Conservation (phyloP, 176 grass and related monocot species). For the Juncus inflexus region DNA sequence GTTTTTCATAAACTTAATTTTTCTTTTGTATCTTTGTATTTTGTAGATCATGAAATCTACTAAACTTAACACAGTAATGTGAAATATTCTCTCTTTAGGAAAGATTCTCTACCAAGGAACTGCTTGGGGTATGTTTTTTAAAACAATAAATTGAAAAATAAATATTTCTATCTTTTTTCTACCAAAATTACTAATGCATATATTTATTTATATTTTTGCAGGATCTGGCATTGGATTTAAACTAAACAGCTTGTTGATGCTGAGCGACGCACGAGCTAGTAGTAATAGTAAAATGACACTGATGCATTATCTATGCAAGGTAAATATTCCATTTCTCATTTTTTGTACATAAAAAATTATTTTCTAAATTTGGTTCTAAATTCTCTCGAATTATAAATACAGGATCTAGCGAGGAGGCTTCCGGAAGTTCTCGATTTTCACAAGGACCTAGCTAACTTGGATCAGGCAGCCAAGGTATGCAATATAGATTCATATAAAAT, state of each 20-base stretch:
- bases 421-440: slow-evolving; percentile 92
- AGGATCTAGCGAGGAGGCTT: slow-evolving; percentile 92
- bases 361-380: background rate
- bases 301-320: slow-evolving; percentile 99
- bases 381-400: background rate
- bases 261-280: slow-evolving; percentile 84
- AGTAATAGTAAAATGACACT: slow-evolving; percentile 93
- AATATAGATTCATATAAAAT: slow-evolving; percentile 18
- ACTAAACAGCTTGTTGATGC: slow-evolving; percentile 95
- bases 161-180: background rate
- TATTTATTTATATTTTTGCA: slow-evolving; percentile 30
- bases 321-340: slow-evolving; percentile 26
- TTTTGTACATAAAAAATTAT: slow-evolving; percentile 2
- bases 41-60: slow-evolving; percentile 81
- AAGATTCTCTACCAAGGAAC: slow-evolving; percentile 99
- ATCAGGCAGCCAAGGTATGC: slow-evolving; percentile 75
- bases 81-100: slow-evolving; percentile 96
- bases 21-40: slow-evolving; percentile 25
- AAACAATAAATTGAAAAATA: slow-evolving; percentile 9
- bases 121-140: slow-evolving; percentile 72
- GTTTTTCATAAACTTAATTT: background rate
- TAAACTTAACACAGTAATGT: slow-evolving; percentile 99
- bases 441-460: slow-evolving; percentile 83
- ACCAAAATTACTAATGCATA: background rate
- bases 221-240: slow-evolving; percentile 98